These are phyloP conservation scores for Blumeriella jaapii DNA, from an alignment of 2,329 filamentous ascomycete species.

Conservation along the genomic window DNA sequence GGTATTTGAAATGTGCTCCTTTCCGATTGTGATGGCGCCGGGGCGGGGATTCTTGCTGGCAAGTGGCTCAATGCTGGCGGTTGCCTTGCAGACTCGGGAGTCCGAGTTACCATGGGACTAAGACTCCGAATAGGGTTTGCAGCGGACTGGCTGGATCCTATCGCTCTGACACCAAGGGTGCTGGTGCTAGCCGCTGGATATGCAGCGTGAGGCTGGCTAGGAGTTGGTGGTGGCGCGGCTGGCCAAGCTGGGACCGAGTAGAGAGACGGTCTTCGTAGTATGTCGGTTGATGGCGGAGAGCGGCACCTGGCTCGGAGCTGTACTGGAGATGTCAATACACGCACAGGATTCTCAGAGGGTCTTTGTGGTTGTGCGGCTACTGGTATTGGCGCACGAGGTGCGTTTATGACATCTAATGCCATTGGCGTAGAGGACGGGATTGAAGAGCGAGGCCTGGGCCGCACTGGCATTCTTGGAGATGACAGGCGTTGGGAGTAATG, in stretches of 20 bases:
- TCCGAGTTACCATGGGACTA: neutral
- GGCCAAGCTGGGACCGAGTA: constrained; percentile 21
- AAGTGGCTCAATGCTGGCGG: neutral
- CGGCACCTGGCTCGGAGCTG: neutral
- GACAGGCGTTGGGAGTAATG: neutral
- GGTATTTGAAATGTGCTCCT: constrained; percentile 6
- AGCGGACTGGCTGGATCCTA: neutral
- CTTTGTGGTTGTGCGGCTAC: too few relatives aligned
- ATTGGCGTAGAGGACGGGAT: neutral
- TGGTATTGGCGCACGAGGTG: neutral
- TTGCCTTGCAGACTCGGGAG: neutral
- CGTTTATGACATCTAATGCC: constrained; percentile 1
- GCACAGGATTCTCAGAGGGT: too few relatives aligned
- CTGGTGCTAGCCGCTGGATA: neutral
- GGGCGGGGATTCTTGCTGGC: constrained; percentile 1
- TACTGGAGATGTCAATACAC: neutral
- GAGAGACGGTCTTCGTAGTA: constrained; percentile 21
- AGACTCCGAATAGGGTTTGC: neutral
- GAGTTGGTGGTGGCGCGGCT: neutral
- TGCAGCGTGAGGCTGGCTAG: neutral
- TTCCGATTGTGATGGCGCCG: neutral
- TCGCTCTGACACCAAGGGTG: neutral
- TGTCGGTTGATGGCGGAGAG: constrained; percentile 9
- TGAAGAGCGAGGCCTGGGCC: neutral
- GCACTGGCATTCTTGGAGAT: neutral